phyloP scores from a whole-genome alignment of 2,329 filamentous ascomycete genomes.

The Epichloe elymi region DNA sequence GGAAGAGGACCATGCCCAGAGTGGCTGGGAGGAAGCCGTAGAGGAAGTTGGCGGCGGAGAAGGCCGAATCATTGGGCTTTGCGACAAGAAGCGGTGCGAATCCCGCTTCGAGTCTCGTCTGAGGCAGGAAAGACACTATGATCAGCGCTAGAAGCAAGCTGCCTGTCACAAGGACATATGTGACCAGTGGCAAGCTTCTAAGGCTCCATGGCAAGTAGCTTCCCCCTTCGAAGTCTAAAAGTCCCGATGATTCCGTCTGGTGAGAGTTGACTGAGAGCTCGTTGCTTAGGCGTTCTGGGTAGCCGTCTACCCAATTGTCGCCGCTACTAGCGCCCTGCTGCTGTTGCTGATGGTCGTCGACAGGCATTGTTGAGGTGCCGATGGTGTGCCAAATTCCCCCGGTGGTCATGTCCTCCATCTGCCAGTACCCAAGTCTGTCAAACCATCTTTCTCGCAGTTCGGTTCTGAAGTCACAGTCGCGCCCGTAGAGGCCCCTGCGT shows the following conservation, averaged over 20 bases:
- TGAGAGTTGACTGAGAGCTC: conserved; percentile 19
- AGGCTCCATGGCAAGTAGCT: conserved; percentile 70
- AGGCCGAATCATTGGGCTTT: conserved; percentile 47
- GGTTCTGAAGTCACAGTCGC: conserved; percentile 37
- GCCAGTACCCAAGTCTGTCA: conserved; percentile 80
- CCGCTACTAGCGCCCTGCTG: neutral
- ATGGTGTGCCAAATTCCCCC: conserved; percentile 71
- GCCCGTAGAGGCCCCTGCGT: conserved; percentile 45
- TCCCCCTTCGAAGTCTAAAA: conserved; percentile 23
- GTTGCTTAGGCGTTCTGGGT: conserved; percentile 11
- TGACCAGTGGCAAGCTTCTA: conserved; percentile 49
- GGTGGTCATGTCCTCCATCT: conserved; percentile 47
- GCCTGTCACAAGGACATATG: conserved; percentile 48
- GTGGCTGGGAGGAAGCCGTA: conserved; percentile 65
- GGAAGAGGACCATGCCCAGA: conserved; percentile 52
- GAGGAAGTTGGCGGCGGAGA: conserved; percentile 78
- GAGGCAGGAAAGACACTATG: conserved; percentile 64
- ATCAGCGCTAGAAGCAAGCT: conserved; percentile 58
- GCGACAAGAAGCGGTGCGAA: conserved; percentile 58
- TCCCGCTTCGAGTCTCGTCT: conserved; percentile 50
- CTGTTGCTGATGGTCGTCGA: conserved; percentile 8
- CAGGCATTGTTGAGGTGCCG: conserved; percentile 34
- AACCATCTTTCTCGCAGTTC: conserved; percentile 42
- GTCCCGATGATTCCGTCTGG: conserved; percentile 11
- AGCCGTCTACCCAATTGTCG: neutral